Base-by-base conservation (phyloP, 108 stramenopile genomes). In the Pinguiococcus pyrenoidosus region DNA sequence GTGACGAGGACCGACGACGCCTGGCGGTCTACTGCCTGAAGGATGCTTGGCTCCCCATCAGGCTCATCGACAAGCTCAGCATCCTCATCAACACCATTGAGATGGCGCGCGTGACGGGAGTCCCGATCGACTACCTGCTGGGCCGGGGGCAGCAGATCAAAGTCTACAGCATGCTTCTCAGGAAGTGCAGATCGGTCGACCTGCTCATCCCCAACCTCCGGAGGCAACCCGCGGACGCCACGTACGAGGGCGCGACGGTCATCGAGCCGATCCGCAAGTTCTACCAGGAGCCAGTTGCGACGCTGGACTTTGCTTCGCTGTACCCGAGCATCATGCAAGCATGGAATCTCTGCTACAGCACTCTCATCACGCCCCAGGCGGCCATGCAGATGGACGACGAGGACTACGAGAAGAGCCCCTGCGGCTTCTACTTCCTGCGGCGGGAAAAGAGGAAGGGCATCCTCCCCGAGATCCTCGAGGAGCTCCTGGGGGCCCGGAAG, bases 271-370 rank as follows among this genome's bases (percentile, higher is more conserved):
- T 89, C 68, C 90, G 91, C 54, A 9, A 33, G 84, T 99, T 88
- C 54, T 99, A 99, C 57, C 74, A 91, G 54, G 86, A 85, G 29
- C 96, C 96, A 16, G 92, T 99, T 57, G 91, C 93, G 4, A 99
- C 96, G n/a, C 71, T 99, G 42, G 96, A 99, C 73, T 99, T 99
- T 69, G 96, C 96, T 0, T 91, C 89, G 6, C 77, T 99, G 53
- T 99, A 99, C 59, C 96, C 96, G 34, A 91, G 89, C 46, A 94
- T 99, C 67, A 99, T 99, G 96, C 89, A 91, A 59, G 96, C 93
- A 16, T 93, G 89, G 69, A 99, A 99, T 58, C 69, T 99, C 29
- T 99, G 96, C 77, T 99, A 94, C 69, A 87, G 88, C 17, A 99
- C 96, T 1, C 71, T 95, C 52, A 63, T 94, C 14, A n/a, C n/a